Evolutionary conservation across 2,329 filamentous ascomycete genomes (phyloP).

Genomic region (Triangularia setosa): DNA sequence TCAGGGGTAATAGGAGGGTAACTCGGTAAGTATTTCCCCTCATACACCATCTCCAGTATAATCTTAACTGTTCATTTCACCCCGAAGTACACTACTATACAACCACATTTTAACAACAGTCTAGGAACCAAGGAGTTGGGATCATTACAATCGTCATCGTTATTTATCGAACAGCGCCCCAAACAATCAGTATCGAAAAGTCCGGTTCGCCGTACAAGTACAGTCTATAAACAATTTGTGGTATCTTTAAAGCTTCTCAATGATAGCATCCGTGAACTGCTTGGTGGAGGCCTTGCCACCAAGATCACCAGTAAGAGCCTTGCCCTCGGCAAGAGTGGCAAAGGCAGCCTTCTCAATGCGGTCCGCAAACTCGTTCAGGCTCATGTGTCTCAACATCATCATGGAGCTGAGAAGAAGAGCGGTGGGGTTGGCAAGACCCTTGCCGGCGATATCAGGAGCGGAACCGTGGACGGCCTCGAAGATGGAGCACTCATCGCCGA

Average conservation of each 20-base stretch:
- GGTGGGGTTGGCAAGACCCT: constrained; percentile 95
- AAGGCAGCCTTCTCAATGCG: constrained; percentile 95
- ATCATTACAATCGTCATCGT: constrained; percentile 4
- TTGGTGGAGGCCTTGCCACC: constrained; percentile 94
- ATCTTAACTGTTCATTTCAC: no score
- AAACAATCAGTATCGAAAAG: not conserved
- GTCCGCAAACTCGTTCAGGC: constrained; percentile 75
- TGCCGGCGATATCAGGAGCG: constrained; percentile 92
- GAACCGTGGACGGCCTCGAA: constrained; percentile 99
- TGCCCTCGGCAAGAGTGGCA: constrained; percentile 91
- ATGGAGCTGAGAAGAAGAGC: constrained; percentile 92
- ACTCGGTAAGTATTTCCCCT: no score
- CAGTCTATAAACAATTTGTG: constrained; percentile 18
- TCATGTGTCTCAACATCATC: constrained; percentile 99
- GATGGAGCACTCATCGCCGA: constrained; percentile 98
- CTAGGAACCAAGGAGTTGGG: not conserved
- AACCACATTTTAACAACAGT: no score
- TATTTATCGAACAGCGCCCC: not conserved
- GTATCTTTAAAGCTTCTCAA: constrained; percentile 54
- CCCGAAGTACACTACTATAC: no score
- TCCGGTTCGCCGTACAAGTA: constrained; percentile 14
- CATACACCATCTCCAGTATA: no score
- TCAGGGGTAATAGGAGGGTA: no score
- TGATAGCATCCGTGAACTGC: constrained; percentile 92
- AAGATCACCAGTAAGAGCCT: constrained; percentile 91